A percentile compares a stretch with the other conserved stretches of the same genome.
phyloP scores from a whole-genome alignment of 1,139 yeast genomes.

The Geotrichum restrictum region DNA sequence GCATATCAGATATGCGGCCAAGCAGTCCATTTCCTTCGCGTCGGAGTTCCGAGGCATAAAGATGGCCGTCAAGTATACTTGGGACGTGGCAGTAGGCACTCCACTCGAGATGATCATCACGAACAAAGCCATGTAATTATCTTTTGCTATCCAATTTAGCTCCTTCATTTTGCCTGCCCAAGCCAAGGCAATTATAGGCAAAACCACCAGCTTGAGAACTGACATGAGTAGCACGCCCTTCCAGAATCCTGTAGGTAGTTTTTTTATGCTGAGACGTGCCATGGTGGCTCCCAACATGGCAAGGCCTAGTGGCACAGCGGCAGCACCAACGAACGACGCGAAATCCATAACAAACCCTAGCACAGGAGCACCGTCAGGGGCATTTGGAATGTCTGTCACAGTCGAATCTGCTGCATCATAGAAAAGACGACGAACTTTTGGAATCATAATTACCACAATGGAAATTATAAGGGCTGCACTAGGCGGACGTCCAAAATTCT shows the following conservation, averaged over 20 bases:
- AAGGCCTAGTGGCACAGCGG: constrained; percentile 85
- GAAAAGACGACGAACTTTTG: constrained; percentile 80
- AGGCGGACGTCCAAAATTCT: constrained; percentile 67
- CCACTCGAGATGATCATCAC: constrained; percentile 74
- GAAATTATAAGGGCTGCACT: constrained; percentile 62
- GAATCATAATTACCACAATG: constrained; percentile 70
- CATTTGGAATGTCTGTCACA: constrained; percentile 48
- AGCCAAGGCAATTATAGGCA: constrained; percentile 61
- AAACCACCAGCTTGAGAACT: constrained; percentile 47
- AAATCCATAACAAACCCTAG: constrained; percentile 79
- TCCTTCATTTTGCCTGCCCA: constrained; percentile 49
- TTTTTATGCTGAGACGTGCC: constrained; percentile 59
- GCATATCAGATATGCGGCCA: constrained; percentile 65
- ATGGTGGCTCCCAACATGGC: constrained; percentile 80
- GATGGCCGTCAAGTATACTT: constrained; percentile 79
- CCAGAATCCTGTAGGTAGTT: constrained; percentile 70
- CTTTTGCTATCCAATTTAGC: constrained; percentile 49
- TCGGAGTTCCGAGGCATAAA: constrained; percentile 56
- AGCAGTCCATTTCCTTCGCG: constrained; percentile 75
- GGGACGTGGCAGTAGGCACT: constrained; percentile 80
- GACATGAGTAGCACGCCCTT: constrained; percentile 49
- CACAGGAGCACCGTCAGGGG: constrained; percentile 84
- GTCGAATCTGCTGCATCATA: constrained; percentile 41
- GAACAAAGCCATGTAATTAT: constrained; percentile 59
- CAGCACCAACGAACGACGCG: constrained; percentile 73